Conservation (phyloP, 768 basidiomycete species). For the Lactifluus subvellereus region DNA sequence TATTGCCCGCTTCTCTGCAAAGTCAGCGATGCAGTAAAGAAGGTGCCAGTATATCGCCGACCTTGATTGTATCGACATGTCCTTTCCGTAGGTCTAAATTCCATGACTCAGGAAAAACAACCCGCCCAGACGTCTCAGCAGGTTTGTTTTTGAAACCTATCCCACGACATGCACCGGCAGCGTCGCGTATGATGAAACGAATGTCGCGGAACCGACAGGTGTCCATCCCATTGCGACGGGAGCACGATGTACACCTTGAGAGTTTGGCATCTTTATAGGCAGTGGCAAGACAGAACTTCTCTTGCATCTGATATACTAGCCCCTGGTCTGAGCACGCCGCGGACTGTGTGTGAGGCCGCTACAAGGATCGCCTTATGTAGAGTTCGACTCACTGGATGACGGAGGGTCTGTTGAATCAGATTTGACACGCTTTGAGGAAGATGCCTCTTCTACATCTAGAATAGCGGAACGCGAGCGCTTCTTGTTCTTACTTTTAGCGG, state of each 20-base stretch:
- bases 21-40: conserved; percentile 17
- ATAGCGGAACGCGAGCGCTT: conserved; percentile 11
- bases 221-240: conserved; percentile 79
- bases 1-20: conserved; percentile 48
- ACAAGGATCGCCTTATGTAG: neutral
- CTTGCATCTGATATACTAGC: conserved; percentile 4
- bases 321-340: conserved; percentile 6
- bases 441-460: conserved; percentile 6
- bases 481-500: conserved; percentile 15
- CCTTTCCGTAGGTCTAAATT: conserved; percentile 38
- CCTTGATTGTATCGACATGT: conserved; percentile 46
- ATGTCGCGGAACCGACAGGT: conserved; percentile 81
- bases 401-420: conserved; percentile 15
- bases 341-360: conserved; percentile 8
- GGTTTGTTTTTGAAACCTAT: conserved; percentile 44
- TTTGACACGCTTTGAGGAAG: conserved; percentile 20
- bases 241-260: conserved; percentile 77
- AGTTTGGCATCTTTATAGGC: conserved; percentile 37
- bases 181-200: conserved; percentile 64
- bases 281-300: conserved; percentile 19
- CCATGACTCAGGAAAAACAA: conserved; percentile 16
- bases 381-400: conserved; percentile 4
- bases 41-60: conserved; percentile 31
- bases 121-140: conserved; percentile 1
- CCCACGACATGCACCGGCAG: conserved; percentile 49